These are phyloP conservation scores for Peronosclerospora sorghi DNA, from an alignment of 352 stramenopile genomes.

Conservation along the genomic window DNA sequence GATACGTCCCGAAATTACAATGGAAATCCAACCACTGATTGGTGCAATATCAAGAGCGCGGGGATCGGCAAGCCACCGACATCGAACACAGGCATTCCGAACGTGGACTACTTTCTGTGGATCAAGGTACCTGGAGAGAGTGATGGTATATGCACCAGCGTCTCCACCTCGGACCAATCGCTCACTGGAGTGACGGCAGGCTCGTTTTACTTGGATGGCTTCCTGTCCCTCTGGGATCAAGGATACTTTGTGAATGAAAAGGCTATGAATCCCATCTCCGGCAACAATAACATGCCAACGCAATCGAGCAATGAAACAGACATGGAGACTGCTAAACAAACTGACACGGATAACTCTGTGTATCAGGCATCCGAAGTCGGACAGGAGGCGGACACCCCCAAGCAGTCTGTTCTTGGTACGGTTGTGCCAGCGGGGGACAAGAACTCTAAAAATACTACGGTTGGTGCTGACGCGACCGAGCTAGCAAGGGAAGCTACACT, in stretches of 20 bases:
- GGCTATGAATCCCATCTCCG: conserved; percentile 2
- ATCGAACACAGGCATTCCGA: conserved; percentile 26
- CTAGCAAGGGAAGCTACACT: not conserved
- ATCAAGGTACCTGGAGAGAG: conserved; percentile 59
- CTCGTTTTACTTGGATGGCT: conserved; percentile 43
- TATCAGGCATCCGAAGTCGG: not conserved
- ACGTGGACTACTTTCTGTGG: conserved; percentile 69
- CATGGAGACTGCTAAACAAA: not conserved
- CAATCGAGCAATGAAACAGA: not conserved
- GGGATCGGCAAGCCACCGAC: conserved; percentile 41
- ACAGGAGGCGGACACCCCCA: not conserved
- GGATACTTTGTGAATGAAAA: conserved; percentile 34
- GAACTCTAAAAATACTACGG: not conserved
- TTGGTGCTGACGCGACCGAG: not conserved
- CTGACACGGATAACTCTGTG: not conserved
- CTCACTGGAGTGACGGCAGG: too few relatives aligned
- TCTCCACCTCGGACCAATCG: conserved; percentile 22
- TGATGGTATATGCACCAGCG: conserved; percentile 36
- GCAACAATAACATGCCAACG: not conserved
- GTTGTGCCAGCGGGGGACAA: not conserved
- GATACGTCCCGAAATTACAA: conserved; percentile 43
- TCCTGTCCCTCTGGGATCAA: conserved; percentile 55
- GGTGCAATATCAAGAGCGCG: conserved; percentile 37
- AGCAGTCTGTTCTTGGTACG: not conserved
- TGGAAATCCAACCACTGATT: conserved; percentile 20